Conservation (phyloP, 345 rosid species). For the Noccaea caerulescens region DNA sequence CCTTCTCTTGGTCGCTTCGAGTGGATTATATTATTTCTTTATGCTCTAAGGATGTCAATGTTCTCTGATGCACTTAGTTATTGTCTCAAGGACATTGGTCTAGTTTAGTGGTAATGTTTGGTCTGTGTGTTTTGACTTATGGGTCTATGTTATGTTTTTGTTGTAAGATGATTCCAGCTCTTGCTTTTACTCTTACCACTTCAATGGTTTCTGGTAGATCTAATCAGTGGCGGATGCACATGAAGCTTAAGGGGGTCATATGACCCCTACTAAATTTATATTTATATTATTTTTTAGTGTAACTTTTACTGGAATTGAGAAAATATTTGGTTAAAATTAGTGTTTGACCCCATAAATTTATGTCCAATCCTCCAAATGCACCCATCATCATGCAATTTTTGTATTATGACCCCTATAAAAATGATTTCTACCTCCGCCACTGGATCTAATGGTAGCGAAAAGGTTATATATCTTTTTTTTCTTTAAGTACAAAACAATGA, state of each 20-base stretch:
- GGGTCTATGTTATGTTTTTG: slow-evolving; percentile 34
- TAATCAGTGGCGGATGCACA: too few relatives aligned
- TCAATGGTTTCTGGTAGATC: slow-evolving; percentile 19
- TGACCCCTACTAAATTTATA: too few relatives aligned
- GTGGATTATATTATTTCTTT: slow-evolving; percentile 35
- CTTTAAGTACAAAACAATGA: neutral
- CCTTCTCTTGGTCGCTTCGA: slow-evolving; percentile 32
- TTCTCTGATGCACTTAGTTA: slow-evolving; percentile 33
- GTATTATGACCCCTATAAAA: too few relatives aligned
- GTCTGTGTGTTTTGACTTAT: slow-evolving; percentile 6
- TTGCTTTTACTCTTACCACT: slow-evolving; percentile 26
- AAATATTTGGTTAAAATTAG: too few relatives aligned
- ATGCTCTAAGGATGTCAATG: slow-evolving; percentile 34
- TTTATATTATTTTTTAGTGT: too few relatives aligned
- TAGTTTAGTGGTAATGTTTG: slow-evolving; percentile 36
- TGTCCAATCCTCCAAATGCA: too few relatives aligned
- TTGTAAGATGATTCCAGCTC: slow-evolving; percentile 31
- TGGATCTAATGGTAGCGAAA: slow-evolving; percentile 15
- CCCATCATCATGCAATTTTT: too few relatives aligned
- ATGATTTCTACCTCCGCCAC: too few relatives aligned
- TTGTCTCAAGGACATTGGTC: slow-evolving; percentile 38
- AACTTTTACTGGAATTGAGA: too few relatives aligned
- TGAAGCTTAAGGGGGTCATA: too few relatives aligned
- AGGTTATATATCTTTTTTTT: slow-evolving; percentile 1
- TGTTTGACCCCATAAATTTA: too few relatives aligned